These are phyloP conservation scores for Monilinia laxa DNA, from an alignment of 2,329 filamentous ascomycete genomes.

Conservation along the genomic window DNA sequence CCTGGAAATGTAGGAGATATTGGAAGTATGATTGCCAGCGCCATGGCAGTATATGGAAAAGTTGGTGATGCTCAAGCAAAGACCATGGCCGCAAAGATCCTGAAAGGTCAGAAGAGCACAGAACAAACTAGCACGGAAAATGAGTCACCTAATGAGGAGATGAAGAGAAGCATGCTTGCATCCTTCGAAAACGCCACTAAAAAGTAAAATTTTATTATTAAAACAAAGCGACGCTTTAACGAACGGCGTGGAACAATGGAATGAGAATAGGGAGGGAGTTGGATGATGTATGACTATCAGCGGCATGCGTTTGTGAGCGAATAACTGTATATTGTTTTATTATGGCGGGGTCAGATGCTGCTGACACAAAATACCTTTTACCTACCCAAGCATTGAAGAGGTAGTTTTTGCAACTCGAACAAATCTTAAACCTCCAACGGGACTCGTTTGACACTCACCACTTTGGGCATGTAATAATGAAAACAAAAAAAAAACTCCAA, in stretches of 20 bases:
- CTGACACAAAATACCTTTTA: slow-evolving; percentile 14
- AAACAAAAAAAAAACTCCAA: background rate
- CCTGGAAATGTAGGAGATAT: slow-evolving; percentile 97
- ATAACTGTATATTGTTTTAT: slow-evolving; percentile 15
- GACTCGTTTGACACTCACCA: background rate
- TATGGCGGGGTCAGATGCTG: slow-evolving; percentile 19
- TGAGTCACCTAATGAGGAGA: slow-evolving; percentile 43
- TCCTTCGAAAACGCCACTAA: slow-evolving; percentile 46
- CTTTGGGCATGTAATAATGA: background rate
- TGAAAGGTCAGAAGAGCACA: slow-evolving; percentile 44
- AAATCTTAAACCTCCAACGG: background rate
- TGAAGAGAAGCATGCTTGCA: slow-evolving; percentile 50
- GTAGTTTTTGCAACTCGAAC: slow-evolving; percentile 13
- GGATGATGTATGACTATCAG: slow-evolving; percentile 23
- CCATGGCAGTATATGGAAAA: slow-evolving; percentile 92
- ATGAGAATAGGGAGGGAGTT: slow-evolving; percentile 11
- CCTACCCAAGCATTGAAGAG: slow-evolving; percentile 8
- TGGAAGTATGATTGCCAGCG: slow-evolving; percentile 93
- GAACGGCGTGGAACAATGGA: background rate
- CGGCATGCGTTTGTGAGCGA: slow-evolving; percentile 15
- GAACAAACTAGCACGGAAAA: slow-evolving; percentile 31
- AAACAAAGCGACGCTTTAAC: background rate
- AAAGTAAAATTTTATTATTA: slow-evolving; percentile 30
- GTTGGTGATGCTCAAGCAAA: slow-evolving; percentile 78
- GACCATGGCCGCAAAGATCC: slow-evolving; percentile 56